A percentile compares a stretch with the other conserved stretches of the same genome.
These are phyloP conservation scores for Aspergillus sp. DNA, from an alignment of 2,329 filamentous ascomycete species.

Conservation along the genomic window DNA sequence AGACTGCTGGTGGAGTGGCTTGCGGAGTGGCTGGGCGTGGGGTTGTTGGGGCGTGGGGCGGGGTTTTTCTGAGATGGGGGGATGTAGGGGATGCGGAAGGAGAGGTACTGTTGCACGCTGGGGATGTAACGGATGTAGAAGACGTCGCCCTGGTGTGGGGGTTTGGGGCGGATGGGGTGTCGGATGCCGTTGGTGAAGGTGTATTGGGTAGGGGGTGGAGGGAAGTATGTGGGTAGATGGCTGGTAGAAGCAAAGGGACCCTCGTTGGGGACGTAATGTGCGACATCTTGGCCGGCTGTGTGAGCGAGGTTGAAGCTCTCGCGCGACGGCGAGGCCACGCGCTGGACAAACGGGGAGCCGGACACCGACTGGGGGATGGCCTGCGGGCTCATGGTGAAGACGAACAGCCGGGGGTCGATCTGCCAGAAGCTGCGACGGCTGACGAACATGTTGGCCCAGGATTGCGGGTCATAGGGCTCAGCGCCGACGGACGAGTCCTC, in stretches of 20 bases:
- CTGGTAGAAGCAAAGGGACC: constrained; percentile 53
- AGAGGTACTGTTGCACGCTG: constrained; percentile 78
- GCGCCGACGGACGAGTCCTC: constrained; percentile 74
- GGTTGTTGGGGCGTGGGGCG: constrained; percentile 16
- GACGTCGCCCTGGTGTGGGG: constrained; percentile 83
- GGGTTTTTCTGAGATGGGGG: constrained; percentile 54
- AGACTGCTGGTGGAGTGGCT: constrained; percentile 39
- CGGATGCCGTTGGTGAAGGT: constrained; percentile 74
- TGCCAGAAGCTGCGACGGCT: constrained; percentile 87
- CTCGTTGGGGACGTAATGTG: constrained; percentile 31
- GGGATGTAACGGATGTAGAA: constrained; percentile 89
- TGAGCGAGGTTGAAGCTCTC: constrained; percentile 25
- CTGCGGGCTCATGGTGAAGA: constrained; percentile 76
- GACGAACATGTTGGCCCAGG: constrained; percentile 81
- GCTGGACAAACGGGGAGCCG: constrained; percentile 51
- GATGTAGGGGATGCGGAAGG: constrained; percentile 76
- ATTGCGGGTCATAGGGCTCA: constrained; percentile 58
- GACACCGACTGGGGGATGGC: constrained; percentile 50
- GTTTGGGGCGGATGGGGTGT: constrained; percentile 85
- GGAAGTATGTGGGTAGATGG: constrained; percentile 88
- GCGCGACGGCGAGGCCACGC: constrained; percentile 53
- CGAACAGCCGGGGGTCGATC: constrained; percentile 78
- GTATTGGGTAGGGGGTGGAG: constrained; percentile 79
- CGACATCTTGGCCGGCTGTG: constrained; percentile 11
- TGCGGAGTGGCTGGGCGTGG: constrained; percentile 29